Conservation (phyloP, 2,329 filamentous ascomycete species). For the Exophiala aquamarina region DNA sequence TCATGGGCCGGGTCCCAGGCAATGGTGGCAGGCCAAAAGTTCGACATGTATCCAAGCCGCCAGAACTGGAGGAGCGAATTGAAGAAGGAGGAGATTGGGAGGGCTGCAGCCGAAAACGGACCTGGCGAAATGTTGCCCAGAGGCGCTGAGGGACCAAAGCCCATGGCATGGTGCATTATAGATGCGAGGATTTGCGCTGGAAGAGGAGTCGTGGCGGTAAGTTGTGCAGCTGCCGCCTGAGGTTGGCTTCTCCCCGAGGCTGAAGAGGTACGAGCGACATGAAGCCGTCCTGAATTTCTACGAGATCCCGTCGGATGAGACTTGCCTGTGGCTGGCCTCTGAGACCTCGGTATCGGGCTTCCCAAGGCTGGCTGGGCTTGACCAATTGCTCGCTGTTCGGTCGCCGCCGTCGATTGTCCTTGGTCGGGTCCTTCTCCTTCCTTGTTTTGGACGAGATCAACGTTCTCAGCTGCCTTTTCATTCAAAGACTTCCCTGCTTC, state of each 20-base stretch:
- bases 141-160: background rate
- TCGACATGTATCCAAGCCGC: constrained; percentile 15
- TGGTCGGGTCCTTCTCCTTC: background rate
- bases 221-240: background rate
- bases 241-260: background rate
- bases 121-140: constrained; percentile 1
- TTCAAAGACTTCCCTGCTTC: background rate
- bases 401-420: no score
- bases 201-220: background rate
- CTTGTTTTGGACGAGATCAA: background rate
- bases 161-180: background rate
- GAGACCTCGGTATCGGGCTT: background rate
- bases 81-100: constrained; percentile 8
- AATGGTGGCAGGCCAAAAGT: constrained; percentile 15
- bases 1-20: constrained; percentile 7
- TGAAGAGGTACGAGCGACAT: background rate
- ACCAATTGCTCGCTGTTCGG: background rate
- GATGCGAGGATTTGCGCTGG: background rate
- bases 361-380: background rate
- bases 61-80: constrained; percentile 17
- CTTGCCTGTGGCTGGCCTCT: background rate
- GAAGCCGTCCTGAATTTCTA: no score
- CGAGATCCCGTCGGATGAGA: background rate
- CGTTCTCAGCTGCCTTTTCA: background rate
- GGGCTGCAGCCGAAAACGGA: background rate